Percentiles rank a stretch among this genome's conserved stretches.
phyloP scores from a whole-genome alignment of 345 rosid species.

The rapeseed (Brassica napus) region Da-Ae NC_063448.1:54607501-54608000 shows the following conservation, averaged over 20 bases:
- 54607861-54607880: slow-evolving; percentile 92
- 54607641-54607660: slow-evolving; percentile 88
- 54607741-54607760: background rate
- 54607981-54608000: slow-evolving; percentile 87
- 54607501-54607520: slow-evolving; percentile 52
- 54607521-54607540: slow-evolving; percentile 57
- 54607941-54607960: slow-evolving; percentile 85
- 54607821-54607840: slow-evolving; percentile 91
- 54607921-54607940: slow-evolving; percentile 66
- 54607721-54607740: background rate
- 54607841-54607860: slow-evolving; percentile 83
- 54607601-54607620: slow-evolving; percentile 92
- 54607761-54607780: slow-evolving; percentile 91
- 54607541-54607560: slow-evolving; percentile 59
- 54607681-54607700: slow-evolving; percentile 71
- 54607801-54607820: slow-evolving; percentile 90
- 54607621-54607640: slow-evolving; percentile 84
- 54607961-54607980: slow-evolving; percentile 96
- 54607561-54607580: slow-evolving; percentile 68
- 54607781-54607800: slow-evolving; percentile 97
- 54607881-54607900: slow-evolving; percentile 96
- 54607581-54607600: slow-evolving; percentile 77
- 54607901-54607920: slow-evolving; percentile 94
- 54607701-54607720: slow-evolving; percentile 65
- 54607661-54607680: slow-evolving; percentile 82